Percentiles rank a stretch among this genome's conserved stretches.
Evolutionary conservation across 208 protist genomes (phyloP).

Genomic region (Lotmaria passim): DNA sequence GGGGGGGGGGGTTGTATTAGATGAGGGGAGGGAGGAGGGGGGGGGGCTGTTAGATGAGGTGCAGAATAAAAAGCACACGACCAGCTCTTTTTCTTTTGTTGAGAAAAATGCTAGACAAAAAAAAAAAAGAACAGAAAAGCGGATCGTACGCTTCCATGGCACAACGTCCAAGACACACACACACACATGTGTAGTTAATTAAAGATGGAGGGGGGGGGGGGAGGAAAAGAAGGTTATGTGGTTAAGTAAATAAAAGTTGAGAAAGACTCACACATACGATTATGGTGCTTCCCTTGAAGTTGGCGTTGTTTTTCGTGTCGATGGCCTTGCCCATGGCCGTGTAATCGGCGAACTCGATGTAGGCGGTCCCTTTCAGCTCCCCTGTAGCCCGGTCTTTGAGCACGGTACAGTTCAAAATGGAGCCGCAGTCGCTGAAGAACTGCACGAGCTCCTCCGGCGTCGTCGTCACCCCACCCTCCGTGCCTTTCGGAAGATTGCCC

Average conservation of each 20-base stretch:
- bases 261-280: slow-evolving; percentile 80
- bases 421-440: slow-evolving; percentile 84
- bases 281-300: slow-evolving; percentile 87
- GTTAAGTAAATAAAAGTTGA: slow-evolving; percentile 1
- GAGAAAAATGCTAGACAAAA: too few relatives aligned
- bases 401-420: slow-evolving; percentile 85
- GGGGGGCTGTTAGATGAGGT: too few relatives aligned
- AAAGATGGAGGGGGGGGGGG: slow-evolving; percentile 14
- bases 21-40: too few relatives aligned
- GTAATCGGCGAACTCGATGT: slow-evolving; percentile 86
- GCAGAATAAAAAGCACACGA: too few relatives aligned
- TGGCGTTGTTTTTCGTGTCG: slow-evolving; percentile 84
- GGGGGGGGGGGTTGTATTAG: too few relatives aligned
- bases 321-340: slow-evolving; percentile 82
- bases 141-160: too few relatives aligned
- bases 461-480: slow-evolving; percentile 63
- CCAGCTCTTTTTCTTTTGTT: too few relatives aligned
- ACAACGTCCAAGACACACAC: too few relatives aligned
- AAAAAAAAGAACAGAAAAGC: too few relatives aligned
- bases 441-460: slow-evolving; percentile 82
- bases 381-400: slow-evolving; percentile 77
- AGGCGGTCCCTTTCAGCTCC: slow-evolving; percentile 85
- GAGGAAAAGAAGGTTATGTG: slow-evolving; percentile 5
- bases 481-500: slow-evolving; percentile 75
- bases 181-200: too few relatives aligned